Base-by-base conservation (phyloP, 2,329 filamentous ascomycete genomes). In the Orbilia blumenaviensis region DNA sequence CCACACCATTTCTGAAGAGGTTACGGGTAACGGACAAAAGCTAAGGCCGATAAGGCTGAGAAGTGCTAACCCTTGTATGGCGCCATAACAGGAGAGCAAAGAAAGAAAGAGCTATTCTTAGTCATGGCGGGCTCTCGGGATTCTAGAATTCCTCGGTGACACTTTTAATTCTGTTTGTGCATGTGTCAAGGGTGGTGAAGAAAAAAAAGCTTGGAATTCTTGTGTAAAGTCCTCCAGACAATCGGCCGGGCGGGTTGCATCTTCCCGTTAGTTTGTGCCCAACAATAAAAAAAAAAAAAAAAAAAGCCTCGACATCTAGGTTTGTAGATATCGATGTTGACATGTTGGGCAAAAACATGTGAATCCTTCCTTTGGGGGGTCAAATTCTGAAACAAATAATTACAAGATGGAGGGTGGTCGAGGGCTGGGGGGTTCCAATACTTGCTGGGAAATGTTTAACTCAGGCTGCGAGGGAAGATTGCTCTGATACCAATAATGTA, bases 1-100 rank as follows among this genome's bases (percentile, higher is more conserved):
- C 5, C 2, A 46, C 10, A n/a, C n/a, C n/a, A n/a, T n/a, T n/a
- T n/a, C n/a, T n/a, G n/a, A n/a, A n/a, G n/a, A n/a, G n/a, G n/a
- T n/a, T n/a, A n/a, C n/a, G n/a, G n/a, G n/a, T n/a, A n/a, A n/a
- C n/a, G n/a, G n/a, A n/a, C n/a, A n/a, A n/a, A n/a, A n/a, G n/a
- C n/a, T n/a, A n/a, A n/a, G n/a, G n/a, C n/a, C 9, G 38, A 62
- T 74, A 74, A 74, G 62, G 69, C 69, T 67, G 69, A 67, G 44
- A 54, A 48, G 44, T 21, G 41, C 54, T 62, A 56, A 56, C n/a
- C 41, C 29, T 38, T 25, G 32, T 38, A 66, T 54, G 61, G 42
- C 61, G 52, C 48, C 50, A 61, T 60, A 36, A 21, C 21, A 16
- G 5, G 42, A 46, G 18, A 23, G 9, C 3, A 29, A 18, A 32